Percentiles rank a stretch among this genome's conserved stretches.
phyloP scores from a whole-genome alignment of 2,329 filamentous ascomycete species.

The Botrytis elliptica region DNA sequence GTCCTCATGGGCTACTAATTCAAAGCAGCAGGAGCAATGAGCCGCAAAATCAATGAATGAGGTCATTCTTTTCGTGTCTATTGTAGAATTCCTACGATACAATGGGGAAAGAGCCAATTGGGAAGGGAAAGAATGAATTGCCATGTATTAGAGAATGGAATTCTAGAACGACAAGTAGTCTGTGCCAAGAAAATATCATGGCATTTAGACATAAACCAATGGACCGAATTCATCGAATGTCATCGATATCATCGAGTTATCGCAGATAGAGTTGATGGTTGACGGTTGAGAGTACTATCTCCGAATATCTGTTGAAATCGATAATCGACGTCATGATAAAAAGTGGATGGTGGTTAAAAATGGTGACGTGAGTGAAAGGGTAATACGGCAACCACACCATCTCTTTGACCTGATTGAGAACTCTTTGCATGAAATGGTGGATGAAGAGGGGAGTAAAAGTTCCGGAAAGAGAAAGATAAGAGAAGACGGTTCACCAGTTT shows the following conservation, averaged over 20 bases:
- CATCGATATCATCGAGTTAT: not conserved
- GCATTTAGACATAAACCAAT: not conserved
- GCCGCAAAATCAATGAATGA: not conserved
- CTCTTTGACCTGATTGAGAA: slow-evolving; percentile 5
- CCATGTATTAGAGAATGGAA: not conserved
- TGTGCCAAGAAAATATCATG: not conserved
- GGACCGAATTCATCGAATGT: not conserved
- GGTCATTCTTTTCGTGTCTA: slow-evolving; percentile 2
- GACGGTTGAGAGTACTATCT: not conserved
- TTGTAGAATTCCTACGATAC: too few relatives aligned
- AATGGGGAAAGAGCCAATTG: not conserved
- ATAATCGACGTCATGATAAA: slow-evolving; percentile 5
- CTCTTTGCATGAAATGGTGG: not conserved
- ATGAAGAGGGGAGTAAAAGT: not conserved
- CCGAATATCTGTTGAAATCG: not conserved
- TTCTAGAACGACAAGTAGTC: not conserved
- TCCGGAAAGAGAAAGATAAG: not conserved
- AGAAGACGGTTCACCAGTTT: not conserved
- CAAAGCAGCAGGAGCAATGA: not conserved
- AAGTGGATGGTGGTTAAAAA: not conserved
- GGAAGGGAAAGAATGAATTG: not conserved
- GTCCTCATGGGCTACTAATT: not conserved
- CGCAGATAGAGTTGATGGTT: not conserved
- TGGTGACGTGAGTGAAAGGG: slow-evolving; percentile 1
- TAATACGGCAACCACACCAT: not conserved